Base-by-base conservation (phyloP, 768 basidiomycete genomes). In the Leucocoprinus sp. region DNA sequence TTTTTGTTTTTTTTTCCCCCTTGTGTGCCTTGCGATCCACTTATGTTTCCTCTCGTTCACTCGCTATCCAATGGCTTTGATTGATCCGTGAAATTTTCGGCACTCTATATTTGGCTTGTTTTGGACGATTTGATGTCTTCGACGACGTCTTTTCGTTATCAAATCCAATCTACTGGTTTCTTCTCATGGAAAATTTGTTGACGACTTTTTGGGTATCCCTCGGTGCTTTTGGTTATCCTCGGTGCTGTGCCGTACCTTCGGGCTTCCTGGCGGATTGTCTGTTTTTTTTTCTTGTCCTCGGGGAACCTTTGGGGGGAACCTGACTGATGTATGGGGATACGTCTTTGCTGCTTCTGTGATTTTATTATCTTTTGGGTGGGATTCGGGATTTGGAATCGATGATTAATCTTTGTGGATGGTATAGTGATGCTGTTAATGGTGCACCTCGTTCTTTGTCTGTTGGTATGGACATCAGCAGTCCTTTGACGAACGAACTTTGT, bases 401-500 rank as follows among this genome's bases (percentile, higher is more conserved):
- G 6, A 4, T 36, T 36, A 36, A n/a, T 34, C n/a, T 34, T 6
- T 34, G 6, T 6, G 33, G 33, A 7, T 34, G 11, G 14, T 43
- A 12, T 48, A 74, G 73, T 45, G 72, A 74, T 53, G 67, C 67
- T 48, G 64, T 72, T 37, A 58, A 68, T 49, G 67, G 68, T 22
- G 57, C 53, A 14, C 67, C 65, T 24, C 69, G 74, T 19, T 58
- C 71, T 0, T 62, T 77, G n/a, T 51, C 64, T 42, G 61, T 55
- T 28, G 64, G 60, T 1, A 57, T 57, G 26, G 55, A 51, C 6
- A 66, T 71, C 2, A 50, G 57, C n/a, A 73, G 71, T 11, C 55
- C 64, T 15, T 65, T 76, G 54, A 76, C 74, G 8, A 70, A 75
- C 43, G 74, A 76, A 50, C 65, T 64, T 26, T 85, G 83, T 60